Base-by-base conservation (phyloP, 2,329 filamentous ascomycete genomes). In the Trichoderma harzianum region DNA sequence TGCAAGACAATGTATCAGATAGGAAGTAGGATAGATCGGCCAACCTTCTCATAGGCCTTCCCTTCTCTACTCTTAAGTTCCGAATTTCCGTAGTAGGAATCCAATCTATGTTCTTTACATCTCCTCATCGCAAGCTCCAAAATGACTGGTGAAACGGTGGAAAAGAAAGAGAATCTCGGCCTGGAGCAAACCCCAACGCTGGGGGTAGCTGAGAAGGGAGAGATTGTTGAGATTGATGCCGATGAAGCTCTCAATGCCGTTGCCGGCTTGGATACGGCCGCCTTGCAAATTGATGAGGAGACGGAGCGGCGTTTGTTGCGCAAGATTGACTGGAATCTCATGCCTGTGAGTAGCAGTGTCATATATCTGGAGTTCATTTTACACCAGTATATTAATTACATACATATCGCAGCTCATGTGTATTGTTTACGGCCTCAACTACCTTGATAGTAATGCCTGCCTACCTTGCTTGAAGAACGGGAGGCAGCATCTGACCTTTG, bases 161-260 rank as follows among this genome's bases (percentile, higher is more conserved):
- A 61, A 26, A 69, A 62, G 39, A 58, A 36, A 10, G 57, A 53
- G 3, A 36, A 69, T 18, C 57, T 53, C 39, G 39, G 53, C 18
- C 28, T n/a, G 11, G 67, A 69, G 21, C 57, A 18, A 3, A 28
- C 67, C 21, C 57, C 57, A 10, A 47, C 67, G 10, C n/a, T 61
- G 14, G n/a, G 12, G 0, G 67, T 39, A 18, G 63, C 63, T 39
- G 63, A 65, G 34, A 66, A 67, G 30, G 70, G 57, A 39, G 62
- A 71, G 2, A 2, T 57, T 16, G 21, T 72, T 30, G 36, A 70
- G n/a, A 62, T 70, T 8, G 71, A 72, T 34, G 71, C 61, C 7
- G 71, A 72, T 67, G 71, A 72, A 8, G 71, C 71, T 14, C 67
- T 72, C n/a, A 72, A 71, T 26, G 71, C 71, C 3, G 26, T 72